Conservation (phyloP, 345 rosid genomes). For the Sisymbrium irio region DNA sequence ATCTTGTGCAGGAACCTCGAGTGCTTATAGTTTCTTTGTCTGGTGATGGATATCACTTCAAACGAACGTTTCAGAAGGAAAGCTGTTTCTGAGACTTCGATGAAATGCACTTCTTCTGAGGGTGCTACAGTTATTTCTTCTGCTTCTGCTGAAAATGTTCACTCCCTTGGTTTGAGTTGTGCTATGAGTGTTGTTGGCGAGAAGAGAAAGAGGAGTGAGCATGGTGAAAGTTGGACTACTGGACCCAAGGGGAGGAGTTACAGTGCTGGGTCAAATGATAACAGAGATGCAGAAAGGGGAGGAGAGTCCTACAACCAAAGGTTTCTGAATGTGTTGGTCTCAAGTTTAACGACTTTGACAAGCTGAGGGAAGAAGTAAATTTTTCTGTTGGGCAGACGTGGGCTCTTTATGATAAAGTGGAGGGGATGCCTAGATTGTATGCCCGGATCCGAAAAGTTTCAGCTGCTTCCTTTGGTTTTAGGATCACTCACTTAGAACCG, state of each 20-base stretch:
- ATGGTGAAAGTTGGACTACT: background rate
- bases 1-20: background rate
- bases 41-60: background rate
- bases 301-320: background rate
- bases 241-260: too few relatives aligned
- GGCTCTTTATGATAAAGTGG: slow-evolving; percentile 54
- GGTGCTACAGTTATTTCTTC: background rate
- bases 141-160: too few relatives aligned
- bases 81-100: background rate
- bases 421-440: slow-evolving; percentile 74
- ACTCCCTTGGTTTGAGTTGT: background rate
- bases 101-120: background rate
- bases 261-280: too few relatives aligned
- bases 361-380: slow-evolving; percentile 39
- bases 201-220: slow-evolving; percentile 16
- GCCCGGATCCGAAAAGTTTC: slow-evolving; percentile 49
- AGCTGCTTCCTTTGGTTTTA: slow-evolving; percentile 41
- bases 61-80: background rate
- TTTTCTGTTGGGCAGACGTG: slow-evolving; percentile 61
- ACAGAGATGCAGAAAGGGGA: background rate
- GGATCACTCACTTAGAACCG: slow-evolving; percentile 62
- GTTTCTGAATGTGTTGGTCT: background rate
- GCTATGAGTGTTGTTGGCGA: background rate
- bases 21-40: background rate
- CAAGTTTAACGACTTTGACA: slow-evolving; percentile 46